phyloP scores from a whole-genome alignment of 805 yeast species.

The Clavispora santaluciae region DNA sequence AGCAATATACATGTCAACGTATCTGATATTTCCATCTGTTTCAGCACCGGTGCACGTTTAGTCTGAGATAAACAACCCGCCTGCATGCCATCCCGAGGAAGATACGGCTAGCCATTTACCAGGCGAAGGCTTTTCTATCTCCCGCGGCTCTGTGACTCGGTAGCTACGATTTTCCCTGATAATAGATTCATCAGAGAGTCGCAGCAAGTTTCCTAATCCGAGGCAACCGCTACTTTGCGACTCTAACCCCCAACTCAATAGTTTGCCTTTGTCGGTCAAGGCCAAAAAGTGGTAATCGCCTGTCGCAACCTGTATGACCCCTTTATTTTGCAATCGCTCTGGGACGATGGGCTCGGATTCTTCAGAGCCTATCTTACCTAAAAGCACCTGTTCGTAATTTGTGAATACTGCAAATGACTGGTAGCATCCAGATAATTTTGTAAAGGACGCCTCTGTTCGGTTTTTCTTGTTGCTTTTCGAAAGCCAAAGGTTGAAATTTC shows the following conservation, averaged over 20 bases:
- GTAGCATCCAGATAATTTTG: slow-evolving; percentile 53
- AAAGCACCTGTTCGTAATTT: slow-evolving; percentile 41
- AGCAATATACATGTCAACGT: too few relatives aligned
- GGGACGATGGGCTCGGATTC: slow-evolving; percentile 27
- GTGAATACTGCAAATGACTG: slow-evolving; percentile 53
- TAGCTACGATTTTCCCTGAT: slow-evolving; percentile 11
- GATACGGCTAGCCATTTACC: slow-evolving; percentile 56
- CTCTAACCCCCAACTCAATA: slow-evolving; percentile 68
- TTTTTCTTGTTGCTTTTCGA: slow-evolving; percentile 13
- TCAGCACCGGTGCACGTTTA: not conserved
- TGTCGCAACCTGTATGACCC: slow-evolving; percentile 52
- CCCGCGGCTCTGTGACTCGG: slow-evolving; percentile 36
- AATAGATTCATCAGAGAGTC: slow-evolving; percentile 8
- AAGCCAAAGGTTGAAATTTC: slow-evolving; percentile 29
- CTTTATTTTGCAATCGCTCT: slow-evolving; percentile 40
- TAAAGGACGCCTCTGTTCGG: slow-evolving; percentile 30
- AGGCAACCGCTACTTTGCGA: slow-evolving; percentile 60
- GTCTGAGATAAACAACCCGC: slow-evolving; percentile 43
- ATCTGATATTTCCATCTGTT: too few relatives aligned
- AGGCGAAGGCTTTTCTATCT: slow-evolving; percentile 1
- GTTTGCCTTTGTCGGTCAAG: slow-evolving; percentile 50
- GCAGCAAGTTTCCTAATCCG: slow-evolving; percentile 45
- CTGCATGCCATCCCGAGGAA: slow-evolving; percentile 80
- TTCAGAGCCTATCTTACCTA: slow-evolving; percentile 24
- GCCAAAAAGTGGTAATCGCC: slow-evolving; percentile 75